A percentile compares a stretch with the other conserved stretches of the same genome.
These are phyloP conservation scores for Salvia hispanica DNA, from an alignment of 257 asterid species.

Conservation along the genomic window DNA sequence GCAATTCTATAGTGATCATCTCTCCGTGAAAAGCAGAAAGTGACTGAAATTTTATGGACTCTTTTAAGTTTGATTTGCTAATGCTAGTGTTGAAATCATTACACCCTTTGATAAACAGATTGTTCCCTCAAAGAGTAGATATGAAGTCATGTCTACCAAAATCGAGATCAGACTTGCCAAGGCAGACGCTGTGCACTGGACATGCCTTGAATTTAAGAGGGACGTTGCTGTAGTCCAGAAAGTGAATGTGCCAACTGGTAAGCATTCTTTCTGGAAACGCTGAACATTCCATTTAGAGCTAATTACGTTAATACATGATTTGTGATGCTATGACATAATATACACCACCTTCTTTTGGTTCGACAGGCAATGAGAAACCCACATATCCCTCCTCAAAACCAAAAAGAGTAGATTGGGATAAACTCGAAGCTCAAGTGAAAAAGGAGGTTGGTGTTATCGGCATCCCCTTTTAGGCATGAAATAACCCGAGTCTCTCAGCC, in stretches of 20 bases:
- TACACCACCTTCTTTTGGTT: slow-evolving; percentile 15
- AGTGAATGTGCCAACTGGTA: slow-evolving; percentile 58
- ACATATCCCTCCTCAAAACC: slow-evolving; percentile 85
- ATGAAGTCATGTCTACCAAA: slow-evolving; percentile 76
- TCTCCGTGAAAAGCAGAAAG: neutral
- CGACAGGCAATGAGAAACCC: slow-evolving; percentile 61
- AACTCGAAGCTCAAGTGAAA: slow-evolving; percentile 84
- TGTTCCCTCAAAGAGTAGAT: slow-evolving; percentile 72
- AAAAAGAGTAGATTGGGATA: slow-evolving; percentile 81
- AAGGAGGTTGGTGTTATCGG: slow-evolving; percentile 60
- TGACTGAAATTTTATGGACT: neutral
- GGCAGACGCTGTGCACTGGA: slow-evolving; percentile 75
- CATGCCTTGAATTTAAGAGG: slow-evolving; percentile 68
- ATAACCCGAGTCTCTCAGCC: neutral
- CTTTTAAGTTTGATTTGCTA: neutral
- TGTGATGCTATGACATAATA: slow-evolving; percentile 14
- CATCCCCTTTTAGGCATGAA: neutral
- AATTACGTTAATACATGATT: neutral
- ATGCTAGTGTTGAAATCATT: slow-evolving; percentile 6
- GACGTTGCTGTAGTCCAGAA: slow-evolving; percentile 47
- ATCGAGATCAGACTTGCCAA: slow-evolving; percentile 90
- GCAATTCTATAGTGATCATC: too few species aligned
- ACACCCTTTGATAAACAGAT: slow-evolving; percentile 52
- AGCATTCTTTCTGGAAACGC: slow-evolving; percentile 8
- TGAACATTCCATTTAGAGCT: neutral